Evolutionary conservation across 2,329 filamentous ascomycete genomes (phyloP).

Genomic region (Fusarium pseudograminearum): DNA sequence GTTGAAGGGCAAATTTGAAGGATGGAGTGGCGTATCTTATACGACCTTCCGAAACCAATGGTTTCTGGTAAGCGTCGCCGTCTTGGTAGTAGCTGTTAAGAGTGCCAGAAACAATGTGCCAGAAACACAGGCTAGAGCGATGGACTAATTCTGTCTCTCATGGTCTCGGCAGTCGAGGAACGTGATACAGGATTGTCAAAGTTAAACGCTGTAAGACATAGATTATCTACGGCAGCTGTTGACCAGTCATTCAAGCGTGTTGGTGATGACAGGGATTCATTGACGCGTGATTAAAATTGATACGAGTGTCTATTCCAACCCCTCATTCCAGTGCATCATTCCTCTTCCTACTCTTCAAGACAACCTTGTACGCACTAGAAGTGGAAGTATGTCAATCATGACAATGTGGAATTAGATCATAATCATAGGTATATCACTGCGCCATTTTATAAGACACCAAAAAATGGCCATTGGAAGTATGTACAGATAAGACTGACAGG

Average conservation of each 20-base stretch:
- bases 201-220: slow-evolving; percentile 25
- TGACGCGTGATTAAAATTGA: slow-evolving; percentile 21
- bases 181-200: slow-evolving; percentile 3
- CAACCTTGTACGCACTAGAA: neutral
- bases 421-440: no score
- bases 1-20: slow-evolving; percentile 1
- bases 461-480: no score
- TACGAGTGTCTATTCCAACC: slow-evolving; percentile 31
- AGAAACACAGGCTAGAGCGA: neutral
- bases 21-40: slow-evolving; percentile 32
- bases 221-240: neutral
- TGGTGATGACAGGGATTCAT: slow-evolving; percentile 18
- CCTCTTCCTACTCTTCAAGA: neutral
- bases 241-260: slow-evolving; percentile 9
- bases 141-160: neutral
- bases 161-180: neutral
- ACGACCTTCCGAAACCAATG: slow-evolving; percentile 20
- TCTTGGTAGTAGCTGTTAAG: neutral
- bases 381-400: neutral
- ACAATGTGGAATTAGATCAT: no score
- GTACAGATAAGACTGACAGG: no score
- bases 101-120: neutral
- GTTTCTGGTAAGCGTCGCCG: slow-evolving; percentile 14
- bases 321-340: slow-evolving; percentile 30
- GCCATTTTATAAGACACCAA: no score